phyloP scores from a whole-genome alignment of 2,329 filamentous ascomycete genomes.

The Aspergillus viridinutans region DNA sequence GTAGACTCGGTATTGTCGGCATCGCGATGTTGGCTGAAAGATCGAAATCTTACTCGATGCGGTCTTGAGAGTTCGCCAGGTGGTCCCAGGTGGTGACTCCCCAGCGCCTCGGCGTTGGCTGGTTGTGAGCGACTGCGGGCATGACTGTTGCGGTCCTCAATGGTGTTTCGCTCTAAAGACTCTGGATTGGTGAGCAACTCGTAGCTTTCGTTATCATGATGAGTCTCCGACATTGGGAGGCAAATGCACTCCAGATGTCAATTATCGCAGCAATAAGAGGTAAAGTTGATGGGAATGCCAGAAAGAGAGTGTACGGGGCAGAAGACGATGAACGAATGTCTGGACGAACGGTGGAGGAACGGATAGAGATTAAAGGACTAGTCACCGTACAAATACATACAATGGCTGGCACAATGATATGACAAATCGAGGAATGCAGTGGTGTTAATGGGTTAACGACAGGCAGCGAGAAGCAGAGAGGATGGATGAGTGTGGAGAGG shows the following conservation, averaged over 20 bases:
- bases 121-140: not conserved
- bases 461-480: not conserved
- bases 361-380: not conserved
- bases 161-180: not conserved
- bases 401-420: slow-evolving; percentile 1
- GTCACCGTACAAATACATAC: not conserved
- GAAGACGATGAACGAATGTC: not conserved
- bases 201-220: not conserved
- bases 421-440: not conserved
- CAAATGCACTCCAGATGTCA: not conserved
- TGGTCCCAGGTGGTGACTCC: not conserved
- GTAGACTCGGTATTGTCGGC: not conserved
- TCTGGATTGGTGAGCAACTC: not conserved
- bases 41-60: slow-evolving; percentile 19
- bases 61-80: slow-evolving; percentile 3
- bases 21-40: slow-evolving; percentile 11
- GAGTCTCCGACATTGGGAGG: not conserved
- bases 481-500: slow-evolving; percentile 6
- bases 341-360: not conserved
- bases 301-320: not conserved
- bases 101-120: not conserved
- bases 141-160: not conserved
- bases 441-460: not conserved
- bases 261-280: too few relatives aligned
- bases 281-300: not conserved